Evolutionary conservation across 305 asterid genomes (phyloP), one percentile per base, ranked within the genome.

Genomic region (Fraxinus platypoda): DNA sequence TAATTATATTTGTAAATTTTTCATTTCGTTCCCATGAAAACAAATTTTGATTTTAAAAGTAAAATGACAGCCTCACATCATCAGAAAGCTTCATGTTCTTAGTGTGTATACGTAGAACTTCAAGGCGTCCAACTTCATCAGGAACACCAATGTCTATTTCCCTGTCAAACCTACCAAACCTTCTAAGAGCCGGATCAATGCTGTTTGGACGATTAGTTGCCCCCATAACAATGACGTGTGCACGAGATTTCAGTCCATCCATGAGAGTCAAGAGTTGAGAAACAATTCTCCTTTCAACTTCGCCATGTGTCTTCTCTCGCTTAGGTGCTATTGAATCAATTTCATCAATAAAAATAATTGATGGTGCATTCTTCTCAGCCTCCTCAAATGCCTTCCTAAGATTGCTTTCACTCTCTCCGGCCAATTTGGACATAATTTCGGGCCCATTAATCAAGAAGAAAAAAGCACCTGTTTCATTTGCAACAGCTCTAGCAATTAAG

Each of bases 281-380:
- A 78, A 88, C 92, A 80, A 90, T 87, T 84, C 91, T 85, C 87
- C 91, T 90, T 70, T 90, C 93, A 34, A 90, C 91, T 86, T 90
- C 91, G 31, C 93, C 91, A 17, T 88, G 74, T 8, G 91, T 85
- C 80, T 90, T 90, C 41, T 90, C 90, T 66, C 93, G 31, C 78
- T 87, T 90, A 9, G 93, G 93, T 43, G 91, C 91, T 46, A 90
- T 90, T 9, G 91, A 90, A 88, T 90, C 93, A 7, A 90, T 71
- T 78, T 90, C 93, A 66, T 90, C 91, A 62, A 89, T 89, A 41
- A 89, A 89, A 57, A 88, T 88, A 82, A 88, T 88, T 4, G 91
- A 85, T 0, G 92, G 91, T 11, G 91, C 89, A 84, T 85, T 88
- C 88, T 85, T 88, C 83, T 89, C 91, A 49, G 93, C 93, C 85